phyloP scores from a whole-genome alignment of 2,329 filamentous ascomycete genomes.

The Cytospora paraplurivora region DNA sequence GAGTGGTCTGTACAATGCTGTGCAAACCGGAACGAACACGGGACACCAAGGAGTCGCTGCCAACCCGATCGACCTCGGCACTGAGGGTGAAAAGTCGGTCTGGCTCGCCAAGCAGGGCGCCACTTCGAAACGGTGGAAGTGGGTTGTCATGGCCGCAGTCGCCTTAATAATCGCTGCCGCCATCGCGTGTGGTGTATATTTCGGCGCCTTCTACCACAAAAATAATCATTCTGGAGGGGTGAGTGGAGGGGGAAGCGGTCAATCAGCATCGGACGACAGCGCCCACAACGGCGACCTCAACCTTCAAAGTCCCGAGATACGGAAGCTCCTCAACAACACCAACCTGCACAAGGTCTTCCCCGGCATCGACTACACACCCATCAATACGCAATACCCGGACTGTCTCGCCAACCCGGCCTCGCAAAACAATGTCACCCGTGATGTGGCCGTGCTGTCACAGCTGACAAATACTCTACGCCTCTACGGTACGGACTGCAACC shows the following conservation, averaged over 20 bases:
- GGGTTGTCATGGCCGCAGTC: conserved; percentile 67
- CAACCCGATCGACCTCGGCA: conserved; percentile 37
- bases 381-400: conserved; percentile 86
- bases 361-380: conserved; percentile 91
- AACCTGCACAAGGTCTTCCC: conserved; percentile 91
- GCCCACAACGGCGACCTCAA: conserved; percentile 68
- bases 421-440: conserved; percentile 92
- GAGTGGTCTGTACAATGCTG: conserved; percentile 59
- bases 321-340: conserved; percentile 76
- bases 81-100: conserved; percentile 61
- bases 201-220: conserved; percentile 67
- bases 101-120: conserved; percentile 63
- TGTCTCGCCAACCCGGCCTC: conserved; percentile 77
- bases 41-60: conserved; percentile 37
- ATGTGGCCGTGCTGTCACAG: conserved; percentile 86
- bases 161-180: conserved; percentile 67
- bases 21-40: conserved; percentile 40
- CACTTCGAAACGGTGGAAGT: conserved; percentile 67
- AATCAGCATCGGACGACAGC: conserved; percentile 62
- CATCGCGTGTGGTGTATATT: conserved; percentile 73
- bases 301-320: conserved; percentile 76
- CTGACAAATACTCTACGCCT: conserved; percentile 85
- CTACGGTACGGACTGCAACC: conserved; percentile 96
- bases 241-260: conserved; percentile 34
- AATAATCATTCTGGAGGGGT: conserved; percentile 10